Evolutionary conservation across 345 rosid species (phyloP), one percentile per base, ranked within the genome.

Genomic region (Ceriops decandra): DNA sequence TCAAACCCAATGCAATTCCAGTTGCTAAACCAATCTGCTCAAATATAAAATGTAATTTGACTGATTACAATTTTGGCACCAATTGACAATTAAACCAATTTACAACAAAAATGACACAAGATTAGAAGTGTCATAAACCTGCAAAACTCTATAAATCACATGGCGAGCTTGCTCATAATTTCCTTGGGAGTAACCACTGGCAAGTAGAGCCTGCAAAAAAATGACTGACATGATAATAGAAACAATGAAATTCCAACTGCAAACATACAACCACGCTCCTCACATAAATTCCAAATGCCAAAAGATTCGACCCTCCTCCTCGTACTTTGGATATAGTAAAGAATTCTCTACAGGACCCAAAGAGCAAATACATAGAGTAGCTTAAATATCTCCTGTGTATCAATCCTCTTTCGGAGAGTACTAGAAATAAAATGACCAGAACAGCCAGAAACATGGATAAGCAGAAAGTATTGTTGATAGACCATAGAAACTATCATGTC

Each of bases 21-120:
- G 91, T 89, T 60, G 69, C 87, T 64, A 84, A 69, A 77, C 99
- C 96, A 72, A 91, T 83, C 99, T 93, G 87, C 72, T 77, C 52
- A 64, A 53, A 56, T 63, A 52, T 71, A 20, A 9, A 36, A 24
- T 62, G 30, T 35, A 62, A 62, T 7, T 24, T 6, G 21, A 42
- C 20, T 11, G 5, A 42, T 38, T 19, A 27, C 11, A 9, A 20
- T 56, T 9, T n/a, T 46, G n/a, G 63, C 6, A 13, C 8, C 21
- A 57, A 19, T 20, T 42, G 52, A 15, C 35, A 30, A 47, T 42
- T 63, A 68, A 27, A 31, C 21, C 36, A 78, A 16, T 15, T 38
- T 21, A 53, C 17, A 20, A 62, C 22, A 64, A 59, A 74, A 73
- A 53, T 58, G 5, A 26, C 49, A 72, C n/a, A 65, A 33, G 57